phyloP scores from a whole-genome alignment of 345 rosid genomes.

The Lumnitzera racemosa region DNA sequence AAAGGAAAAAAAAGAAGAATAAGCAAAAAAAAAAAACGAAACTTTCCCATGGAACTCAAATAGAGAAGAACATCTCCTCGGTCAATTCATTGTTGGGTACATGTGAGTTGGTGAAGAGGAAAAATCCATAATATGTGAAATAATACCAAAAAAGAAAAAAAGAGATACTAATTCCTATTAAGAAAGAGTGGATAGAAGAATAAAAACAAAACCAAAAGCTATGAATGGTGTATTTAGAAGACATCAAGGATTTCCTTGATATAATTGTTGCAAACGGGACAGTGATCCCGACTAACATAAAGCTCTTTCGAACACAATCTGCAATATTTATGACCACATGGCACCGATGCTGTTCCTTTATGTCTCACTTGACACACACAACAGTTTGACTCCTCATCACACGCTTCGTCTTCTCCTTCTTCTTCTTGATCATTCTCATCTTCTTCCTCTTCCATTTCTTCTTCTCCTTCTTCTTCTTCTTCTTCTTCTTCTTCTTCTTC shows the following conservation, averaged over 20 bases:
- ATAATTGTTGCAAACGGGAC: slow-evolving; percentile 85
- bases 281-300: slow-evolving; percentile 69
- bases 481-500: slow-evolving; percentile 33
- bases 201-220: background rate
- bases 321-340: slow-evolving; percentile 92
- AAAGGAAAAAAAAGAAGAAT: too few relatives aligned
- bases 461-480: slow-evolving; percentile 29
- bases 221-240: slow-evolving; percentile 23
- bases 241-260: slow-evolving; percentile 80
- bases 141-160: background rate
- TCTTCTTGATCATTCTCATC: slow-evolving; percentile 27
- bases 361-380: slow-evolving; percentile 79
- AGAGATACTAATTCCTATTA: background rate
- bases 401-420: slow-evolving; percentile 18
- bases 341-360: slow-evolving; percentile 66
- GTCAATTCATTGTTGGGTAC: background rate
- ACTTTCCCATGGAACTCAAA: too few relatives aligned
- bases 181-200: background rate
- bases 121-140: too few relatives aligned
- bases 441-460: slow-evolving; percentile 28
- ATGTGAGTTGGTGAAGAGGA: background rate
- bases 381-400: slow-evolving; percentile 48
- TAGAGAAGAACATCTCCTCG: too few relatives aligned
- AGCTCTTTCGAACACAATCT: slow-evolving; percentile 88
- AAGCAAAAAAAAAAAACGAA: too few relatives aligned